Evolutionary conservation across 2,329 filamentous ascomycete genomes (phyloP).

Genomic region (Macrophomina phaseolina): DNA sequence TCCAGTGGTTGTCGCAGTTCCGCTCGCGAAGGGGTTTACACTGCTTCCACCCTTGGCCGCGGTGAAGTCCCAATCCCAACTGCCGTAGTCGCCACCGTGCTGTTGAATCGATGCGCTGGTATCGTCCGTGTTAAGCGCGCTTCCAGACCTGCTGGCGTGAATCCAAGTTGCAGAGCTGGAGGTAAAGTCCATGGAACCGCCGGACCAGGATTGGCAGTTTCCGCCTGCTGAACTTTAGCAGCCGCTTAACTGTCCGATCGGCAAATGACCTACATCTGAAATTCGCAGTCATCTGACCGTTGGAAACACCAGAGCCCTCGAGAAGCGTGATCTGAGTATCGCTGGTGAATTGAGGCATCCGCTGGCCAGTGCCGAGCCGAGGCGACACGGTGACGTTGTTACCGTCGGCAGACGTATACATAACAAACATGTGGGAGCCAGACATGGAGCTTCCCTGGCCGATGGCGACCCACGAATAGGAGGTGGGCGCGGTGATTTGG

Average conservation of each 20-base stretch:
- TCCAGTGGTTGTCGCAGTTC: conserved; percentile 11
- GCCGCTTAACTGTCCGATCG: not conserved
- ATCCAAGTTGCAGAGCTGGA: conserved; percentile 56
- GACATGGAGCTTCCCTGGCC: conserved; percentile 62
- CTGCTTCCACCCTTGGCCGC: conserved; percentile 57
- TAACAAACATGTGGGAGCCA: conserved; percentile 63
- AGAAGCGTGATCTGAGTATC: conserved; percentile 55
- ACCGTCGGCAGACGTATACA: conserved; percentile 59
- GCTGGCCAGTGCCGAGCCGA: conserved; percentile 52
- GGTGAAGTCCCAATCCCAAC: conserved; percentile 55
- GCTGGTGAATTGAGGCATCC: conserved; percentile 50
- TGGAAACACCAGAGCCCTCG: conserved; percentile 58
- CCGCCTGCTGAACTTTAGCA: conserved; percentile 44
- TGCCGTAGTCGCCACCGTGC: conserved; percentile 50
- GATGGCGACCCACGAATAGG: conserved; percentile 60
- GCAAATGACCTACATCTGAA: conserved; percentile 53
- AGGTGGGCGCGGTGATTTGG: conserved; percentile 60
- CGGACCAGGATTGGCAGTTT: conserved; percentile 60
- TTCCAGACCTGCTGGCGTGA: conserved; percentile 54
- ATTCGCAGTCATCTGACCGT: conserved; percentile 62
- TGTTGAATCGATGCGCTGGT: conserved; percentile 49
- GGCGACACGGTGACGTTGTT: conserved; percentile 65
- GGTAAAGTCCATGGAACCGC: conserved; percentile 58
- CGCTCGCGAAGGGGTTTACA: conserved; percentile 48
- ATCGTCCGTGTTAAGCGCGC: conserved; percentile 55